Base-by-base conservation (phyloP, 176 grass and related monocot species). In the Lolium multiflorum region DNA sequence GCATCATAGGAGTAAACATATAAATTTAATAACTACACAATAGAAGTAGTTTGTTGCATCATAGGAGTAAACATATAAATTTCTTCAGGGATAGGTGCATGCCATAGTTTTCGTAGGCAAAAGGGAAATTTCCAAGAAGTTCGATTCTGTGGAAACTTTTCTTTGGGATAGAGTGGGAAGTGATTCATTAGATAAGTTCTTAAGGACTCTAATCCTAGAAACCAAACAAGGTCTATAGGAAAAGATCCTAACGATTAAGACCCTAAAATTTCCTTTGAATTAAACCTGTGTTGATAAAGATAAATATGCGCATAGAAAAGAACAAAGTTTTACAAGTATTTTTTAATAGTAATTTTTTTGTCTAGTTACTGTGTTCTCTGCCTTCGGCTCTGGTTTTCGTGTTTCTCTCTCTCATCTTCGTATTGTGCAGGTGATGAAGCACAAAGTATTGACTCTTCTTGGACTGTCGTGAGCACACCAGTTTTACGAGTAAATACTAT, bases 401-500 rank as follows among this genome's bases (percentile, higher is more conserved):
- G 39, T 64, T 86, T 60, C 7, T 44, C 14, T 11, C 12, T 81
- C 67, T 59, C 15, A 52, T 7, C 22, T 41, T 56, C 55, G 20
- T 84, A 78, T 66, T 83, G 85, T 86, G 48, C 48, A 98, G 93
- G 83, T 84, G 88, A 95, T n/a, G 91, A 98, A 91, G 77, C 70
- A 61, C 91, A 86, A 81, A 81, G 64, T 88, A 98, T 82, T 81
- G 91, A 95, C 18, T 51, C 87, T 75, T 51, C 87, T 75, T 97
- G 92, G 92, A 88, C 65, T 4, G 80, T 89, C 74, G 86, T 85
- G 31, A 76, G 82, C 57, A 85, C 93, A 5, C 80, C 87, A 10
- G 74, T 92, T 81, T 70, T 91, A 49, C 84, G 89, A 88, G 93
- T 95, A 56, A 98, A 89, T 69, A 88, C 88, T 3, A 92, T 95